A percentile compares a stretch with the other conserved stretches of the same genome.
Evolutionary conservation across 768 basidiomycete genomes (phyloP).

Genomic region (Russula abietina): DNA sequence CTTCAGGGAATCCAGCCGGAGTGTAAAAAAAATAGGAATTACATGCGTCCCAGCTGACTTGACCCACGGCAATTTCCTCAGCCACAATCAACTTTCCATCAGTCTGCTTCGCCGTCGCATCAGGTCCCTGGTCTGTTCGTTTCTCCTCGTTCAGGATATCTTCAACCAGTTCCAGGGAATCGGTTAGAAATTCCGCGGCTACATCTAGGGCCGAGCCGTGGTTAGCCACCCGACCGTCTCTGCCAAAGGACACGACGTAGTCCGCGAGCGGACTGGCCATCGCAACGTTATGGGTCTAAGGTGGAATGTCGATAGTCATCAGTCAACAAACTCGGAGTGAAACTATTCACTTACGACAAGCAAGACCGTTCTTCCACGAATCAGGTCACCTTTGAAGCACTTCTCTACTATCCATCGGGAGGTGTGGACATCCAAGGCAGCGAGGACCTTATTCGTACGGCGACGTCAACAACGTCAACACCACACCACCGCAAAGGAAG

Average conservation of each 20-base stretch:
- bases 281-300: conserved; percentile 48
- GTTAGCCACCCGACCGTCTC: conserved; percentile 46
- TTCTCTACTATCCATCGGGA: conserved; percentile 48
- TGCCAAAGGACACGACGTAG: conserved; percentile 49
- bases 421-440: conserved; percentile 50
- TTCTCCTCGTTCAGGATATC: conserved; percentile 29
- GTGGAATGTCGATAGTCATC: not conserved
- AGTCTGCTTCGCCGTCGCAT: conserved; percentile 24
- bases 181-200: conserved; percentile 37
- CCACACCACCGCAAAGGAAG: not conserved
- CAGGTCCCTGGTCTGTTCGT: conserved; percentile 26
- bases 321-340: not conserved
- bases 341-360: conserved; percentile 38
- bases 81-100: conserved; percentile 58
- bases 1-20: not conserved
- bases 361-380: conserved; percentile 46
- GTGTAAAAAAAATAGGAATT: conserved; percentile 21
- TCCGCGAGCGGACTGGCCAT: conserved; percentile 49
- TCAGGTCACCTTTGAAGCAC: conserved; percentile 42
- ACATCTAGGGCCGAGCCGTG: conserved; percentile 47
- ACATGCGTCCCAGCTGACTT: conserved; percentile 46
- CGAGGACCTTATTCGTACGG: conserved; percentile 33
- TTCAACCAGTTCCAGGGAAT: conserved; percentile 28
- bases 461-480: not conserved
- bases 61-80: conserved; percentile 58